Conservation (phyloP, 768 basidiomycete genomes). For the Panaeolus papilionaceus region DNA sequence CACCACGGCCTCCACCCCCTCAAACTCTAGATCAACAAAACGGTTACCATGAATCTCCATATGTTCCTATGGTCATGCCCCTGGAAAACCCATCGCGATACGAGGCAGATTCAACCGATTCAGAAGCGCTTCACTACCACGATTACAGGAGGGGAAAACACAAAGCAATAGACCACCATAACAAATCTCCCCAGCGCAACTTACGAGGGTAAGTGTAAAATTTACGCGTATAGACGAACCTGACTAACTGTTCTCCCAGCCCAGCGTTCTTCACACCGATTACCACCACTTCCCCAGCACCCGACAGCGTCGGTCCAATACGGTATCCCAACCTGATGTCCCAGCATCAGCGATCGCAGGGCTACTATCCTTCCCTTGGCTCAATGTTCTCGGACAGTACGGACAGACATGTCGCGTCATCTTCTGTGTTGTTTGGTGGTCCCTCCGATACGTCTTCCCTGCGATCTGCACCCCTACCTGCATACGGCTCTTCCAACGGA, state of each 20-base stretch:
- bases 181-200: constrained; percentile 33
- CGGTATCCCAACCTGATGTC: constrained; percentile 80
- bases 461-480: constrained; percentile 20
- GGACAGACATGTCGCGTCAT: constrained; percentile 39
- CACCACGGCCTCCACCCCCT: constrained; percentile 18
- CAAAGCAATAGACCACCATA: constrained; percentile 29
- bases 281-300: constrained; percentile 70
- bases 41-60: constrained; percentile 20
- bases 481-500: constrained; percentile 8
- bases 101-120: constrained; percentile 55
- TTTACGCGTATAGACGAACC: constrained; percentile 17
- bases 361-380: constrained; percentile 77
- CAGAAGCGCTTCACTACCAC: constrained; percentile 44
- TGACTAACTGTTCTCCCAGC: constrained; percentile 7
- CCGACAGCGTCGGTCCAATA: constrained; percentile 55
- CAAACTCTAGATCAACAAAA: constrained; percentile 19
- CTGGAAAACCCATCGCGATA: constrained; percentile 66
- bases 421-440: constrained; percentile 52
- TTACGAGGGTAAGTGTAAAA: constrained; percentile 30
- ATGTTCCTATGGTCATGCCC: constrained; percentile 54
- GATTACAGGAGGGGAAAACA: constrained; percentile 32
- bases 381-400: constrained; percentile 67
- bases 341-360: constrained; percentile 77
- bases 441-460: neutral
- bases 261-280: constrained; percentile 50